Evolutionary conservation across 2,329 filamentous ascomycete genomes (phyloP).

Genomic region (Ophiostoma piceae): DNA sequence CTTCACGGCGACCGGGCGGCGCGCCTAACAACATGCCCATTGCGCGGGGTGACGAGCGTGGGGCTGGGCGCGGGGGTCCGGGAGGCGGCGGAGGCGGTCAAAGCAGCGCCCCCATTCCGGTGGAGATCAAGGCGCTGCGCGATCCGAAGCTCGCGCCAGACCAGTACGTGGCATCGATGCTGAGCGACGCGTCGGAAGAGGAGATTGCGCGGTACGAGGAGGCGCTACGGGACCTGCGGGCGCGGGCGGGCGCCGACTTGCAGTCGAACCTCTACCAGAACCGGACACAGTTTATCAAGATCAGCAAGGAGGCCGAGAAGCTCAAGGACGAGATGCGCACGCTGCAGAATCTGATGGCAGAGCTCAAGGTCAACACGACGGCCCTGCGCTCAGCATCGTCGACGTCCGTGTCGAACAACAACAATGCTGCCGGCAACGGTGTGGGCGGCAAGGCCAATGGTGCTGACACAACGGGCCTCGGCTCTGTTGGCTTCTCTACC

Average conservation of each 20-base stretch:
- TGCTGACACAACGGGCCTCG: slow-evolving; percentile 43
- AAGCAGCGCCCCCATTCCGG: slow-evolving; percentile 47
- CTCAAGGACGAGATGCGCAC: slow-evolving; percentile 94
- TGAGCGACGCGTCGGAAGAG: slow-evolving; percentile 80
- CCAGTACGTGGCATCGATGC: slow-evolving; percentile 66
- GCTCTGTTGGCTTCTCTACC: slow-evolving; percentile 46
- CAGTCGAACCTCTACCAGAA: slow-evolving; percentile 97
- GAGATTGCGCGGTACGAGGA: slow-evolving; percentile 80
- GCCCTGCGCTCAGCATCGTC: slow-evolving; percentile 58
- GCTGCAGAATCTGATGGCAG: slow-evolving; percentile 83
- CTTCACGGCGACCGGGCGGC: slow-evolving; percentile 37
- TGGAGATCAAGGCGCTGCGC: slow-evolving; percentile 72
- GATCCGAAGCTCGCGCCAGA: slow-evolving; percentile 76
- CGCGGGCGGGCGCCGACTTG: slow-evolving; percentile 72
- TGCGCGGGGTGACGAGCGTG: slow-evolving; percentile 40
- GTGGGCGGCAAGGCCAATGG: background rate
- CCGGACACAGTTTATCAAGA: slow-evolving; percentile 96
- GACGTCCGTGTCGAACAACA: slow-evolving; percentile 33
- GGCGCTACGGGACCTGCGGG: slow-evolving; percentile 69
- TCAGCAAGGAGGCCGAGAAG: slow-evolving; percentile 98
- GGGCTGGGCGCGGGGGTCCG: background rate
- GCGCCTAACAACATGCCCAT: slow-evolving; percentile 48
- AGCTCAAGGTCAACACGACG: slow-evolving; percentile 74
- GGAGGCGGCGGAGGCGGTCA: slow-evolving; percentile 17
- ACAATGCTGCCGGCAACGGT: slow-evolving; percentile 27